Base-by-base conservation (phyloP, 106 monocot species). In the Allium fistulosum region DNA sequence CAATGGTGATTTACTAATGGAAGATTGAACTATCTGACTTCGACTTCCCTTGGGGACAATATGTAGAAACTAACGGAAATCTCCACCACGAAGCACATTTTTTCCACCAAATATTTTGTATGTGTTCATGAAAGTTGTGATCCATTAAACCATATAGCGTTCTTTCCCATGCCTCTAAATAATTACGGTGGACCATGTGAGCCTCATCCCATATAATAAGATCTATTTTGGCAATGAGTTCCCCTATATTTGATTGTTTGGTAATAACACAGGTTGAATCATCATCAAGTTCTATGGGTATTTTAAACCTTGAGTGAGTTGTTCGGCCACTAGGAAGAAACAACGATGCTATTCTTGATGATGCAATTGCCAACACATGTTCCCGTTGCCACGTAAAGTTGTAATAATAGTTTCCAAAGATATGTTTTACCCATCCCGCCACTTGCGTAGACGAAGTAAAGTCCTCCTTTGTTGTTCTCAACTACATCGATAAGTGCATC, bases 281-380 rank as follows among this genome's bases (percentile, higher is more conserved):
- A 4, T 63, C 69, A 66, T 12, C 14, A 6, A 69, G 8, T 6
- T 62, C 51, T 10, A 76, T 62, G 9, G 70, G 76, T 45, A 76
- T 76, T 55, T 67, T 71, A 60, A 80, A 80, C 56, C 65, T 58
- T 50, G 80, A 80, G 47, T 71, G 63, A 17, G 80, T 46, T 49
- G 70, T 80, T 60, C 49, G 37, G 3, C 79, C 79, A 28, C 73
- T 60, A 61, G 59, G 73, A 11, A 73, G 10, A 0, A 74, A 15
- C 5, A 74, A 59, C 2, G 73, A 49, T 12, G 73, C 52, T 48
- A 74, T 50, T 9, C 73, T 72, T 10, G 67, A 68, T 37, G 73
- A 74, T 1, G 79, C 68, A 10, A 74, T 67, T 13, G 61, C 46
- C 8, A 79, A 9, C 10, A 79, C 79, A 51, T 73, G 1, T 68